A percentile compares a stretch with the other conserved stretches of the same genome.
phyloP scores from a whole-genome alignment of 345 rosid species.

The Ailanthus altissimus region DNA sequence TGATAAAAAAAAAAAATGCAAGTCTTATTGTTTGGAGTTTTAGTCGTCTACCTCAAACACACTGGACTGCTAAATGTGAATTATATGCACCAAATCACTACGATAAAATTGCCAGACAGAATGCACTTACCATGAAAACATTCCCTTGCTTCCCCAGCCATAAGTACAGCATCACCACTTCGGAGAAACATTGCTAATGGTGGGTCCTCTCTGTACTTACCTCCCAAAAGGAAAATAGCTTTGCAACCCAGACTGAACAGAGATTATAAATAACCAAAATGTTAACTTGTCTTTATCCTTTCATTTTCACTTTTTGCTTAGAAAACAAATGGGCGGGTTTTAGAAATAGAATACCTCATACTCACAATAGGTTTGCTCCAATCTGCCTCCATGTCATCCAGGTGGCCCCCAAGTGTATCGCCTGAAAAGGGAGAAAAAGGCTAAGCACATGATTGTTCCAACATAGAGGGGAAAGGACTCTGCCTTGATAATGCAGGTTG shows the following conservation, averaged over 20 bases:
- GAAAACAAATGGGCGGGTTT: background rate
- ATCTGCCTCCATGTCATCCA: conserved; percentile 96
- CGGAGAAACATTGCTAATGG: conserved; percentile 91
- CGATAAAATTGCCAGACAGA: background rate
- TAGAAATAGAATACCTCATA: conserved; percentile 59
- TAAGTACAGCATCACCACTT: conserved; percentile 88
- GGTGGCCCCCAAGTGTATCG: conserved; percentile 94
- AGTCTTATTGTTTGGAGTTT: background rate
- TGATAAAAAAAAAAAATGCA: background rate
- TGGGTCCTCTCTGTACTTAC: conserved; percentile 71
- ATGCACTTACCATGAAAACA: conserved; percentile 76
- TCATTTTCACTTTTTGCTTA: background rate
- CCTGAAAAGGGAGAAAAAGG: conserved; percentile 41
- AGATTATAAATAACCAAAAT: conserved; percentile 2
- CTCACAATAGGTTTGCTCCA: conserved; percentile 97
- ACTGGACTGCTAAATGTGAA: background rate
- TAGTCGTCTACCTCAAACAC: background rate
- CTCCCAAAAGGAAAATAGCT: conserved; percentile 93
- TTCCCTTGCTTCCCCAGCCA: conserved; percentile 96
- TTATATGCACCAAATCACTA: background rate
- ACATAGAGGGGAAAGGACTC: background rate
- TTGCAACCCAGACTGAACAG: conserved; percentile 81
- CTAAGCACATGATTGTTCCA: background rate
- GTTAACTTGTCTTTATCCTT: background rate
- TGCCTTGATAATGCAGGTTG: background rate